A percentile compares a stretch with the other conserved stretches of the same genome.
phyloP scores from a whole-genome alignment of 352 stramenopile genomes.

The Pythium sp. region DNA sequence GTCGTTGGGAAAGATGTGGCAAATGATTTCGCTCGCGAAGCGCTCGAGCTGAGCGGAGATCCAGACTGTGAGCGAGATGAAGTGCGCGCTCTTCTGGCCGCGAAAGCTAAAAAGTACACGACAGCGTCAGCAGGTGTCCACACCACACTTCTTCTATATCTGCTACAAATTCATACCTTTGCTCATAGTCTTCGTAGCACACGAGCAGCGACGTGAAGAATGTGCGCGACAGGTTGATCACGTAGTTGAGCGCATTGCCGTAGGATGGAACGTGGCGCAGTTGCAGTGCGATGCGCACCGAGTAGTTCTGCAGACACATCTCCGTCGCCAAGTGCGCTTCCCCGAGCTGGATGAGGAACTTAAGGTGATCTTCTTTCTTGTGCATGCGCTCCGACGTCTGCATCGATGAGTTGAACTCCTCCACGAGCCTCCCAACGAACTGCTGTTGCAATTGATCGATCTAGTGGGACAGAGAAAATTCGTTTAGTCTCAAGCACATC shows the following conservation, averaged over 20 bases:
- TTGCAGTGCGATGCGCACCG: constrained; percentile 70
- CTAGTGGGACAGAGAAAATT: constrained; percentile 9
- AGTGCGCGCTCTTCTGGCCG: constrained; percentile 69
- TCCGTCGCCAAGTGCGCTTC: constrained; percentile 64
- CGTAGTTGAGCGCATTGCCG: constrained; percentile 73
- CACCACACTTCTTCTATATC: no score
- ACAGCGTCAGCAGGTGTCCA: not conserved
- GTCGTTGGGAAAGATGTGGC: constrained; percentile 72
- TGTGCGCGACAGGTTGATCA: constrained; percentile 77
- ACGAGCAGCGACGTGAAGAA: constrained; percentile 86
- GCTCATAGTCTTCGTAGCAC: constrained; percentile 79
- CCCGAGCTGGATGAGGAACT: constrained; percentile 70
- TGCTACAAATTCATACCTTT: constrained; percentile 34
- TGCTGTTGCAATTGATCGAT: constrained; percentile 50
- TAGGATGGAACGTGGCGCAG: constrained; percentile 71
- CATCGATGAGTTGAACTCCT: constrained; percentile 77
- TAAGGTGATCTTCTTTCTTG: constrained; percentile 78
- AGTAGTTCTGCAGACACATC: constrained; percentile 85
- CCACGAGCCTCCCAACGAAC: constrained; percentile 59
- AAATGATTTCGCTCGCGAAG: constrained; percentile 70
- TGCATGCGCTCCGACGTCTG: constrained; percentile 80
- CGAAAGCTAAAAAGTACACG: constrained; percentile 39
- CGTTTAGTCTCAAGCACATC: not conserved
- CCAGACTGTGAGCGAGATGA: constrained; percentile 78
- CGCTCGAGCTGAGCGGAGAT: constrained; percentile 76